These are phyloP conservation scores for Solidago caesia DNA, from an alignment of 129 eudicot genomes.

Conservation along the genomic window DNA sequence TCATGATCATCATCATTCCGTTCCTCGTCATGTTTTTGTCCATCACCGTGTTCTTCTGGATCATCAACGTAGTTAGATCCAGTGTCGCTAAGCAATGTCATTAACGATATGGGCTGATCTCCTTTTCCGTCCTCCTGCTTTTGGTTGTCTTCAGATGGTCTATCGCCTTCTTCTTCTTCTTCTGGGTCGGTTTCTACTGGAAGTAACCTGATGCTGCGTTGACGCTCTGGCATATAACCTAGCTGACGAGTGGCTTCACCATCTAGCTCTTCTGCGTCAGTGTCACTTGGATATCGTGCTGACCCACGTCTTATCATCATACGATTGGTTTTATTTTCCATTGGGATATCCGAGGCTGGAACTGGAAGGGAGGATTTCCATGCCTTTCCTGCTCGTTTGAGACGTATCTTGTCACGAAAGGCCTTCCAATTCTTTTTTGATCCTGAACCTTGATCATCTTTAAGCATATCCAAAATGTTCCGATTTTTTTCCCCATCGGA, in stretches of 20 bases:
- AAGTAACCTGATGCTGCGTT: constrained; percentile 26
- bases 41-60: constrained; percentile 8
- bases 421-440: constrained; percentile 57
- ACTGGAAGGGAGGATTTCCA: constrained; percentile 53
- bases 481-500: constrained; percentile 21
- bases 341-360: constrained; percentile 52
- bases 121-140: constrained; percentile 27
- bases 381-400: constrained; percentile 44
- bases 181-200: constrained; percentile 33
- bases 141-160: constrained; percentile 9
- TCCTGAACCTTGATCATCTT: constrained; percentile 32
- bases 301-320: constrained; percentile 37
- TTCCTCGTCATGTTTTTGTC: constrained; percentile 29
- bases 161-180: constrained; percentile 9
- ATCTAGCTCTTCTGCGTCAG: constrained; percentile 6
- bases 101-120: constrained; percentile 59
- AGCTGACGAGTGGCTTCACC: constrained; percentile 27
- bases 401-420: constrained; percentile 54
- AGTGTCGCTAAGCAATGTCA: constrained; percentile 66
- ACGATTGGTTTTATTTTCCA: constrained; percentile 25
- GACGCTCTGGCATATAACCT: constrained; percentile 24
- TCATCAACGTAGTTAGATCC: constrained; percentile 29
- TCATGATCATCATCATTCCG: constrained; percentile 19
- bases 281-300: constrained; percentile 20
- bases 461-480: constrained; percentile 54